Evolutionary conservation across 306 rosid species (phyloP).

Genomic region (Ammopiptanthus mongolicus): DNA sequence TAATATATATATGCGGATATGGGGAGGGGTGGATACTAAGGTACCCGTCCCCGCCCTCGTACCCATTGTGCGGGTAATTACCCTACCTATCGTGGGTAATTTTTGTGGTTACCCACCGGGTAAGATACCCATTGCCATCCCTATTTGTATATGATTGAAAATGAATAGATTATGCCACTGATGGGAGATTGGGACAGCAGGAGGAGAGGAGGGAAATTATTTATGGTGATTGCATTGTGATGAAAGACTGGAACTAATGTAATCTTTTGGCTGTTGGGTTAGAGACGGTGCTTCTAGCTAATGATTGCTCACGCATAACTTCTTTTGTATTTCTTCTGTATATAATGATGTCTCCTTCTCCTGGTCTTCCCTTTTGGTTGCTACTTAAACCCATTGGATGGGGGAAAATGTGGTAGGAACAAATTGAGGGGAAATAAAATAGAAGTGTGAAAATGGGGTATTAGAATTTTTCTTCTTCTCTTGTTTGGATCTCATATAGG

Average conservation of each 20-base stretch:
- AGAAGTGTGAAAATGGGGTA: not conserved
- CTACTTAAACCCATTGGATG: not conserved
- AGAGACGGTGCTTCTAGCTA: not conserved
- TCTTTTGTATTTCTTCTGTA: not conserved
- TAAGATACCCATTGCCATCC: too few species aligned
- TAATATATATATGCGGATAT: too few species aligned
- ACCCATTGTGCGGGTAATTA: too few species aligned
- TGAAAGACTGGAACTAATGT: not conserved
- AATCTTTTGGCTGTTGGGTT: not conserved
- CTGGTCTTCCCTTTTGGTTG: not conserved
- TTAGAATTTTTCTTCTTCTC: not conserved
- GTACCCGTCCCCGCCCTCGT: too few species aligned
- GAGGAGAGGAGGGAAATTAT: not conserved
- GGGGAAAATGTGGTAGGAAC: not conserved
- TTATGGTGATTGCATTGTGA: constrained; percentile 5
- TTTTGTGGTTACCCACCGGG: too few species aligned
- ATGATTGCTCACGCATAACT: not conserved
- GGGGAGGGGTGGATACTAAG: too few species aligned
- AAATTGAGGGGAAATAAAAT: not conserved
- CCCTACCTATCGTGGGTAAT: too few species aligned
- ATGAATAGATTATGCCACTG: not conserved
- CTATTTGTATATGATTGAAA: constrained; percentile 6
- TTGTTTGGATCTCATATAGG: not conserved
- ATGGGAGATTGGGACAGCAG: not conserved
- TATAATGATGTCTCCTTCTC: not conserved